Conservation (phyloP, 176 grass and related monocot genomes). For the Poa annua region DNA sequence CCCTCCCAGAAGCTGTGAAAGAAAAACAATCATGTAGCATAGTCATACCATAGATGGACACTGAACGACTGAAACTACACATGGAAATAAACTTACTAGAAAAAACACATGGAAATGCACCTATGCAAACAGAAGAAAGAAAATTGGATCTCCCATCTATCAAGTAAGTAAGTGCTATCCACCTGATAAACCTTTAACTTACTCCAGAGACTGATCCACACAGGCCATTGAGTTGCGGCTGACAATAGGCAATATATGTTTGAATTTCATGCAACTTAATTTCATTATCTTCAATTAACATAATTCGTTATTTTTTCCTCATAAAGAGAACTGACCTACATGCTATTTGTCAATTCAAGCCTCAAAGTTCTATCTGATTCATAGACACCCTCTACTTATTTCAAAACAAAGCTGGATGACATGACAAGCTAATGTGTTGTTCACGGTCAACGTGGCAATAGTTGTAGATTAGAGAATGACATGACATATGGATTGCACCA, state of each 20-base stretch:
- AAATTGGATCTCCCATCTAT: neutral
- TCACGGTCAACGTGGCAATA: conserved; percentile 23
- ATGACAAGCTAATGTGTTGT: conserved; percentile 27
- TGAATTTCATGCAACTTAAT: conserved; percentile 29
- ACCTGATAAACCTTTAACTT: conserved; percentile 38
- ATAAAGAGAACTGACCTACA: conserved; percentile 8
- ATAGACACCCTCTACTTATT: conserved; percentile 8
- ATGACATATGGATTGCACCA: conserved; percentile 24
- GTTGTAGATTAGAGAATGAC: conserved; percentile 32
- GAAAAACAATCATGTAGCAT: conserved; percentile 34
- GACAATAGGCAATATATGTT: conserved; percentile 31
- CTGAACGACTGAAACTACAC: conserved; percentile 16
- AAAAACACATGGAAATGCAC: conserved; percentile 37
- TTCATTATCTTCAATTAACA: conserved; percentile 17
- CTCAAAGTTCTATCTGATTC: conserved; percentile 27
- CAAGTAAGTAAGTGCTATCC: neutral
- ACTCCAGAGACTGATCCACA: conserved; percentile 17
- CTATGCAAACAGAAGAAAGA: conserved; percentile 28
- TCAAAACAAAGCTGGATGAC: conserved; percentile 35
- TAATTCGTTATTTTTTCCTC: neutral
- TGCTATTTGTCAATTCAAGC: conserved; percentile 16
- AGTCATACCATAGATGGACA: conserved; percentile 25
- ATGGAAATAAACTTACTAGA: conserved; percentile 16
- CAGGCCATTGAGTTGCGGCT: conserved; percentile 24
- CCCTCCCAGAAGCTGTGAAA: conserved; percentile 97